Evolutionary conservation across 768 basidiomycete genomes (phyloP), one percentile per base, ranked within the genome.

Genomic region (Auriscalpium orientale): DNA sequence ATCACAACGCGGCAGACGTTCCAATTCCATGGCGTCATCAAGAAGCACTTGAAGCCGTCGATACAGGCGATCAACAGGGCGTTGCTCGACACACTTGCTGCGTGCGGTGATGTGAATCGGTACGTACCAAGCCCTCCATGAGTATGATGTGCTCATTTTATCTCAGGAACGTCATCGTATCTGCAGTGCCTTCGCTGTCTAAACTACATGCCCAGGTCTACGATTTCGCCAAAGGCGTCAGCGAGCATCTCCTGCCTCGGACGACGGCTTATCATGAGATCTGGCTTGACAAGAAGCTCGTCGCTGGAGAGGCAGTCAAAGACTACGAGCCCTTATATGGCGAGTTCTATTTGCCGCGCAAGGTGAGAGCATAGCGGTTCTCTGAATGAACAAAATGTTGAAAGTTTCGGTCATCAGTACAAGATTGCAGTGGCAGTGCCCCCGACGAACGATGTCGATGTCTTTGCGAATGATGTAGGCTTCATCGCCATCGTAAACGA

Each of bases 11-110:
- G 97, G 59, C 85, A 93, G 70, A 99, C 97, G 10, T 99, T 98
- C 87, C 97, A 99, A 73, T 98, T 97, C 80, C 97, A 99, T 70
- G 97, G 97, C 55, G 91, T 99, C 64, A 92, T 99, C 76, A 99
- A 99, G 78, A 81, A 81, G 60, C 93, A 99, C 69, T 72, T 99
- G 70, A 98, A 98, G 74, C 86, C 90, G 34, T 90, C 94, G 16
- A 98, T 99, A 60, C 95, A 97, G 74, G 91, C 84, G 54, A 98
- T 98, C 70, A 99, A 99, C 73, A 79, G 84, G 51, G 85, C 79
- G 21, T 67, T 98, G 62, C 76, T 99, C 56, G 97, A 99, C 70
- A 98, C 97, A 3, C 83, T 99, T 58, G 97, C 95, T 49, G 97
- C 97, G 21, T 98, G 97, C 67, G 97, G 97, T 66, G 97, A 99